phyloP scores from a whole-genome alignment of 257 asterid species.

The Rhazya stricta region DNA sequence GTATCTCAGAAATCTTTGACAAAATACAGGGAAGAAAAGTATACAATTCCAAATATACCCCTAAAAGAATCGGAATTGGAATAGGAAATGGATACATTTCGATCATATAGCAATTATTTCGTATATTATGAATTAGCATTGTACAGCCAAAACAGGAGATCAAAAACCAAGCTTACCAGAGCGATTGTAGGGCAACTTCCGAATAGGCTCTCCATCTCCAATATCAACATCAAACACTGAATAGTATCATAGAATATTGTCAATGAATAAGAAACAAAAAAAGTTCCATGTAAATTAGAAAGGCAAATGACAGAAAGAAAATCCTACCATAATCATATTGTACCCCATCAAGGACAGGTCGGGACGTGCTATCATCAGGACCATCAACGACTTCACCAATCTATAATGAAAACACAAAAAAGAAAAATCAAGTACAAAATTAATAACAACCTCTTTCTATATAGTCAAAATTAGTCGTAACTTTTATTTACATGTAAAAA shows the following conservation, averaged over 20 bases:
- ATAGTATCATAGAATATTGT: constrained; percentile 21
- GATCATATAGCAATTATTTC: background rate
- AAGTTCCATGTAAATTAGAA: constrained; percentile 18
- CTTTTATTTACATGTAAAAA: background rate
- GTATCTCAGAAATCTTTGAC: background rate
- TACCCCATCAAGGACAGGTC: constrained; percentile 56
- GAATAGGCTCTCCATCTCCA: constrained; percentile 97
- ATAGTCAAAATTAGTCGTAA: background rate
- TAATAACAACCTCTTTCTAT: background rate
- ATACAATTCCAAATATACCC: background rate
- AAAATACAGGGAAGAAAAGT: background rate
- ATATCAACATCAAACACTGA: constrained; percentile 97
- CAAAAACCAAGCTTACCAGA: constrained; percentile 50
- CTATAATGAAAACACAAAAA: constrained; percentile 24
- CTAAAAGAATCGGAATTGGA: background rate
- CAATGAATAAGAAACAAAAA: constrained; percentile 21
- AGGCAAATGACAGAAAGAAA: constrained; percentile 17
- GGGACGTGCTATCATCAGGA: constrained; percentile 60
- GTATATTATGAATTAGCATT: background rate
- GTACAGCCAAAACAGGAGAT: background rate
- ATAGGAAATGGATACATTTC: background rate
- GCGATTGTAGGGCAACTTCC: constrained; percentile 87
- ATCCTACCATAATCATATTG: constrained; percentile 79
- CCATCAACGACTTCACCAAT: constrained; percentile 99
- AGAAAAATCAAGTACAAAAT: background rate